Conservation (phyloP, 23 red algal species). For the Gracilaria gracilis region DNA sequence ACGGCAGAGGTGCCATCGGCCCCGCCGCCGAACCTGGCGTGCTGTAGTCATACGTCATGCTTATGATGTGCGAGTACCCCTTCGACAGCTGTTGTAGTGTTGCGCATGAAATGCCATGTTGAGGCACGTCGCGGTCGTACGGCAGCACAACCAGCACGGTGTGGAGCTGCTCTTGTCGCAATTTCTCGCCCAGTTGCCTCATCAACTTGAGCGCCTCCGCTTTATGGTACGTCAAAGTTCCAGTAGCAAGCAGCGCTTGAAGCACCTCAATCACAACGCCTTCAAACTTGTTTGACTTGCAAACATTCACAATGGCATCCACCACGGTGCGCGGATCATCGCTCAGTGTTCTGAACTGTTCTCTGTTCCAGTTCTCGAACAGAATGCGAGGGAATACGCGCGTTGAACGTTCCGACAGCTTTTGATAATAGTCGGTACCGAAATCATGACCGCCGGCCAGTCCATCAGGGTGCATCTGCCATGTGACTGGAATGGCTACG, state of each 20-base stretch:
- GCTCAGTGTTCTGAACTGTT: not conserved
- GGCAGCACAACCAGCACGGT: slow-evolving; percentile 49
- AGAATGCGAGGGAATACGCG: slow-evolving; percentile 45
- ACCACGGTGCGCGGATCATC: not conserved
- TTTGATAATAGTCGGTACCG: not conserved
- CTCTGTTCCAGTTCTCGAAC: slow-evolving; percentile 43
- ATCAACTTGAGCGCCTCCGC: not conserved
- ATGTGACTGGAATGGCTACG: slow-evolving; percentile 37
- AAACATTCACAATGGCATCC: not conserved
- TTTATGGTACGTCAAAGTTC: not conserved
- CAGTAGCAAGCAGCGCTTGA: not conserved
- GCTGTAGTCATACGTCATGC: slow-evolving; percentile 60
- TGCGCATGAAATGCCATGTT: slow-evolving; percentile 9
- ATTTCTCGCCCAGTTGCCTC: not conserved
- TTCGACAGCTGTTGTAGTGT: not conserved
- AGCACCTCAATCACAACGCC: slow-evolving; percentile 48
- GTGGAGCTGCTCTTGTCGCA: slow-evolving; percentile 1
- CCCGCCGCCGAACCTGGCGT: slow-evolving; percentile 16
- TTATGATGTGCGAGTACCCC: slow-evolving; percentile 16
- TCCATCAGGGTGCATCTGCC: slow-evolving; percentile 47
- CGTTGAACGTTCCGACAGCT: slow-evolving; percentile 17
- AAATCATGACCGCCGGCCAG: slow-evolving; percentile 48
- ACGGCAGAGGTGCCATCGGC: slow-evolving; percentile 23
- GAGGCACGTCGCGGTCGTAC: slow-evolving; percentile 16
- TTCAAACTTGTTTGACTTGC: slow-evolving; percentile 1